Conservation (phyloP, 441 rosid genomes). For the Euphorbia corollata region DNA sequence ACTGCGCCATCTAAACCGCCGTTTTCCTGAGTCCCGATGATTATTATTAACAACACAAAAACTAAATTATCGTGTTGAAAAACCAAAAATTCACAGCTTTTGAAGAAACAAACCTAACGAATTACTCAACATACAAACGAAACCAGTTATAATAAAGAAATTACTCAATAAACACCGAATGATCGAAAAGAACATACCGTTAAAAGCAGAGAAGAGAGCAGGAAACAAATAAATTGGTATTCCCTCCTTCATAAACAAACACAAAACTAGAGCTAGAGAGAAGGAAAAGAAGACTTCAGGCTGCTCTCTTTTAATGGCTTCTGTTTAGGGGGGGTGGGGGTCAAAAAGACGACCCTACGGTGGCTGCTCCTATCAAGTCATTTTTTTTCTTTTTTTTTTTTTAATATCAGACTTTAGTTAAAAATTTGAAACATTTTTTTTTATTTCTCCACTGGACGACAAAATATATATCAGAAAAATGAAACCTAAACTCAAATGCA, state of each 20-base stretch:
- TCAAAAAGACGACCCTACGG: slow-evolving; percentile 29
- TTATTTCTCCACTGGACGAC: background rate
- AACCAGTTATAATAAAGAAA: background rate
- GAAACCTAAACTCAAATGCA: slow-evolving; percentile 19
- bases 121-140: background rate
- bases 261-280: background rate
- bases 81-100: slow-evolving; percentile 12
- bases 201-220: slow-evolving; percentile 5
- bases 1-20: slow-evolving; percentile 22
- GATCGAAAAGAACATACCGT: slow-evolving; percentile 19
- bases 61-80: slow-evolving; percentile 7
- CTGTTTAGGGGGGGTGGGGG: slow-evolving; percentile 18
- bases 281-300: slow-evolving; percentile 8
- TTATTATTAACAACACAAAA: slow-evolving; percentile 9
- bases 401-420: slow-evolving; percentile 9
- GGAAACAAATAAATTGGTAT: background rate
- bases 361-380: slow-evolving; percentile 11
- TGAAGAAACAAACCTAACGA: slow-evolving; percentile 13
- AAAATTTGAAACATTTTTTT: background rate
- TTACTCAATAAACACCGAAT: background rate
- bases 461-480: background rate
- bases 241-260: background rate
- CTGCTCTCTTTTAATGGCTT: slow-evolving; percentile 15
- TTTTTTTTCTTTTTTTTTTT: background rate
- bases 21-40: slow-evolving; percentile 5